Conservation (phyloP, 179 eudicot genomes). For the Spinacia oleracea region DNA sequence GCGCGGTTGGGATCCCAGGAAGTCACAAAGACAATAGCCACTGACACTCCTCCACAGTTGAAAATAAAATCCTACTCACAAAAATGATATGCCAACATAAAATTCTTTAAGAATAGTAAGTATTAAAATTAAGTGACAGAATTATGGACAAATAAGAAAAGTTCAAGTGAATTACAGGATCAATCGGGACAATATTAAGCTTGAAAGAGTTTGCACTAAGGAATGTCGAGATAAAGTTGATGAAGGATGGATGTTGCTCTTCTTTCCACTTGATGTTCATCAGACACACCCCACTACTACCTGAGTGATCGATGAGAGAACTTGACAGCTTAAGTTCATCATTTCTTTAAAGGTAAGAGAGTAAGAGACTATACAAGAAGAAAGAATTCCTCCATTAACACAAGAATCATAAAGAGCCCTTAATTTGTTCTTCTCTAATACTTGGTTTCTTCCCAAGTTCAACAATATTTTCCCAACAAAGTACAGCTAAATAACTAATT, state of each 20-base stretch:
- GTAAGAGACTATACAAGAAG: background rate
- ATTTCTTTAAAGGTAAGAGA: background rate
- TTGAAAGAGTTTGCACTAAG: conserved; percentile 70
- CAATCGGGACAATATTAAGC: conserved; percentile 63
- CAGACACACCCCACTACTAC: conserved; percentile 70
- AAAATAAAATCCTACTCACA: conserved; percentile 78
- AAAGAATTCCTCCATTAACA: background rate
- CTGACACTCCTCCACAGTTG: conserved; percentile 84
- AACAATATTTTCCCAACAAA: background rate
- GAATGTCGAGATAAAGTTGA: conserved; percentile 70
- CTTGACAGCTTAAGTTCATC: background rate
- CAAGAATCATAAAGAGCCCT: background rate
- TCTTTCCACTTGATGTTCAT: conserved; percentile 84
- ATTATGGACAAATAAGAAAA: conserved; percentile 7
- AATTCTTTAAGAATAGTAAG: background rate
- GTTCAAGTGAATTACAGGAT: conserved; percentile 49
- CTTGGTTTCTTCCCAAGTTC: background rate
- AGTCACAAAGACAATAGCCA: conserved; percentile 78
- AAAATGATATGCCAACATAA: background rate
- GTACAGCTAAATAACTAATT: background rate
- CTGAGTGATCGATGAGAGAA: conserved; percentile 16
- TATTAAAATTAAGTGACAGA: background rate
- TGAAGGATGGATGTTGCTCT: conserved; percentile 74
- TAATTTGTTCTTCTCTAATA: background rate
- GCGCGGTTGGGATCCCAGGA: conserved; percentile 51